Percentiles rank a stretch among this genome's conserved stretches.
Evolutionary conservation across 176 grass and related monocot genomes (phyloP).

Genomic region (Carex myosuroides): DNA sequence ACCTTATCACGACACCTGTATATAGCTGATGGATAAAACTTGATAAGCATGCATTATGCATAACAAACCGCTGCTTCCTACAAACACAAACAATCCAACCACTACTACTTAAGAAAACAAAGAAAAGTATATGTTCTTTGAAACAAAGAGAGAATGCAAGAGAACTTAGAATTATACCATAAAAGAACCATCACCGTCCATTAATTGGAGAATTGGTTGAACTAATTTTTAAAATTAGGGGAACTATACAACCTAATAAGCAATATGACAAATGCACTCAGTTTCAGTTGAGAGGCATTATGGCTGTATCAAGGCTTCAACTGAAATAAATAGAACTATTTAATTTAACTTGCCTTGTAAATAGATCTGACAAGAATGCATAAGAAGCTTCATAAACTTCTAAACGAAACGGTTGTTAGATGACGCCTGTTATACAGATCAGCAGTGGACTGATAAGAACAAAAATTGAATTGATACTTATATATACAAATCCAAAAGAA

Average conservation of each 20-base stretch:
- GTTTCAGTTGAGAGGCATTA: neutral
- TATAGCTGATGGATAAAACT: slow-evolving; percentile 64
- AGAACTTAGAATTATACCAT: slow-evolving; percentile 32
- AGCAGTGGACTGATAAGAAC: neutral
- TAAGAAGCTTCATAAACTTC: slow-evolving; percentile 21
- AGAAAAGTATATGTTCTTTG: neutral
- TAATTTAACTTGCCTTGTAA: slow-evolving; percentile 15
- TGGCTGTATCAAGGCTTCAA: neutral
- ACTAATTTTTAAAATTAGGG: slow-evolving; percentile 74
- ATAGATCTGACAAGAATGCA: slow-evolving; percentile 33
- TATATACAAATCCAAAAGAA: no score
- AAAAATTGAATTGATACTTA: neutral
- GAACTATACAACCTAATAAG: slow-evolving; percentile 43
- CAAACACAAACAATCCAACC: slow-evolving; percentile 23
- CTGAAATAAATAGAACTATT: neutral
- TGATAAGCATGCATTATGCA: slow-evolving; percentile 36
- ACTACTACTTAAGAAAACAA: slow-evolving; percentile 5
- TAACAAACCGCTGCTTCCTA: slow-evolving; percentile 74
- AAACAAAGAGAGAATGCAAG: neutral
- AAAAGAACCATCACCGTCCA: slow-evolving; percentile 43
- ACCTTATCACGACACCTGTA: slow-evolving; percentile 71
- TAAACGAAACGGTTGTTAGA: slow-evolving; percentile 7
- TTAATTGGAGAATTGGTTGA: slow-evolving; percentile 41
- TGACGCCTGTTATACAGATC: slow-evolving; percentile 15
- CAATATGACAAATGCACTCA: slow-evolving; percentile 14